phyloP scores from a whole-genome alignment of 371 early-diverging fungal species.

The Lichtheimia hyalospora region DNA sequence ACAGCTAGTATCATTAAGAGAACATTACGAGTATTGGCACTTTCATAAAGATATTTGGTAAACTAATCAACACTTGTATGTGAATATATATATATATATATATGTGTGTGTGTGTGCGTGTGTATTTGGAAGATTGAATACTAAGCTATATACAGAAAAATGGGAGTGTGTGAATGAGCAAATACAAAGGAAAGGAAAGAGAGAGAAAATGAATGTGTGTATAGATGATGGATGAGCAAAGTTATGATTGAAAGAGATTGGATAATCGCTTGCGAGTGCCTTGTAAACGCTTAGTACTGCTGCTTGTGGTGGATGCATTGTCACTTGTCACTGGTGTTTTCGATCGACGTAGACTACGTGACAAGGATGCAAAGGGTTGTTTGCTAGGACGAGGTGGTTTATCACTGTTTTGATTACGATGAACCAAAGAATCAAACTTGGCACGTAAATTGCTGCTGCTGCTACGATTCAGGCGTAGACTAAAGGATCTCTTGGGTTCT shows the following conservation, averaged over 20 bases:
- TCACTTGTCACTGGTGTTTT: too few species aligned
- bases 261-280: too few species aligned
- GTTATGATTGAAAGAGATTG: too few species aligned
- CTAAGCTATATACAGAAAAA: neutral
- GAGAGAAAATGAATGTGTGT: neutral
- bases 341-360: too few species aligned
- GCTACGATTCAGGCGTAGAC: conserved; percentile 1
- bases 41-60: conserved; percentile 5
- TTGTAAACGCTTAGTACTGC: too few species aligned
- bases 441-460: too few species aligned
- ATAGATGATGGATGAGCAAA: neutral
- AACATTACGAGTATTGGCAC: conserved; percentile 1
- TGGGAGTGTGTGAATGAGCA: neutral
- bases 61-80: neutral
- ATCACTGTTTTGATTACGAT: too few species aligned
- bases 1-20: neutral
- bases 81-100: neutral
- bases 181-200: neutral
- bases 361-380: too few species aligned
- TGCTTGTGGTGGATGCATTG: too few species aligned
- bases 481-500: neutral
- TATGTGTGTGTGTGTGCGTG: neutral
- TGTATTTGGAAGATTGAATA: neutral
- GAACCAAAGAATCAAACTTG: too few species aligned
- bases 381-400: too few species aligned